Percentiles rank a stretch among this genome's conserved stretches.
Evolutionary conservation across 1,284 basidiomycete genomes (phyloP).

Genomic region (Irpex lacteus): DNA sequence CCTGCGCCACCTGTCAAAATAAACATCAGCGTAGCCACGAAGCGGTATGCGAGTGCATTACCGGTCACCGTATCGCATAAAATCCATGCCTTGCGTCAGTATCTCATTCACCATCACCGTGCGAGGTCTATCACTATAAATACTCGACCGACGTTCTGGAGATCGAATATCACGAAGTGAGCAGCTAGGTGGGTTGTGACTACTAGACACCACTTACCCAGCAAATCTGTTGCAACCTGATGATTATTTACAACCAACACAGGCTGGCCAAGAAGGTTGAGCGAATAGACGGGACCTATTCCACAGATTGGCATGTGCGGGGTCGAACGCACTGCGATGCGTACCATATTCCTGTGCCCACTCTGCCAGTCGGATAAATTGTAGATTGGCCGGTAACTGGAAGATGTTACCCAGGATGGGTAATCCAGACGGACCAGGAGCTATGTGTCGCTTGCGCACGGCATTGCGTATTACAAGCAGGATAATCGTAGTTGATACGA

Average conservation of each 20-base stretch:
- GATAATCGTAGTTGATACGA: too few species aligned
- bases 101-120: slow-evolving; percentile 55
- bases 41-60: background rate
- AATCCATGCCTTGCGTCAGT: background rate
- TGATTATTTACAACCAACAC: slow-evolving; percentile 57
- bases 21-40: too few species aligned
- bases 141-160: slow-evolving; percentile 37
- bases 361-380: slow-evolving; percentile 17
- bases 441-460: background rate
- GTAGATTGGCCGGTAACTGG: slow-evolving; percentile 49
- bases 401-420: slow-evolving; percentile 55
- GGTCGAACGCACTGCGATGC: background rate
- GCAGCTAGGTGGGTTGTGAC: background rate
- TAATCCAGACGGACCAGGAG: slow-evolving; percentile 59
- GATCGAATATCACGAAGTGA: background rate
- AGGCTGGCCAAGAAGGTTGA: slow-evolving; percentile 54
- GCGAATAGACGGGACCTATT: slow-evolving; percentile 53
- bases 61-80: background rate
- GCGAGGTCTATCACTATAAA: slow-evolving; percentile 62
- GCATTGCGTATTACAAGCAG: too few species aligned
- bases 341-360: slow-evolving; percentile 19
- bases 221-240: slow-evolving; percentile 48
- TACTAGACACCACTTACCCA: slow-evolving; percentile 40
- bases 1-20: background rate
- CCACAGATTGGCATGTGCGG: background rate